Evolutionary conservation across 768 basidiomycete species (phyloP).

Genomic region (Naganishia antarctica): DNA sequence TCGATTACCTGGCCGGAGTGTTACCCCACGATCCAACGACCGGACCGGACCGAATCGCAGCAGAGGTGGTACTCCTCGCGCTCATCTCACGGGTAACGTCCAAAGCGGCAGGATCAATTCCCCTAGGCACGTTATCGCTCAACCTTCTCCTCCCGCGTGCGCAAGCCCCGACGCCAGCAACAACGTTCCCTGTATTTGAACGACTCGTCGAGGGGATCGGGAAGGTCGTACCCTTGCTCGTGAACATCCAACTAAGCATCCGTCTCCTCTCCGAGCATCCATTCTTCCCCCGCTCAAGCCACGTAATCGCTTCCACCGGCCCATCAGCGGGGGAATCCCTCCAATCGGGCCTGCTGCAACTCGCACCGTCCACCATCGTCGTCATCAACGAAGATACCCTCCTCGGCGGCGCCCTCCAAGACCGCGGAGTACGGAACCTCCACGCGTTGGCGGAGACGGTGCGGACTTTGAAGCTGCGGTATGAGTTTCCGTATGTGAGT

Average conservation of each 20-base stretch:
- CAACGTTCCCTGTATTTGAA: slow-evolving; percentile 6
- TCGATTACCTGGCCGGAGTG: slow-evolving; percentile 34
- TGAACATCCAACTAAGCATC: slow-evolving; percentile 36
- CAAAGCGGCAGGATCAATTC: slow-evolving; percentile 33
- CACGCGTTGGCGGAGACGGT: slow-evolving; percentile 36
- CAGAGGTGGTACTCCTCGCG: slow-evolving; percentile 37
- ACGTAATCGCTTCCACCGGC: slow-evolving; percentile 31
- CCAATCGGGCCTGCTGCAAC: slow-evolving; percentile 42
- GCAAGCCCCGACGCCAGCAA: not conserved
- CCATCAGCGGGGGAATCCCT: slow-evolving; percentile 24
- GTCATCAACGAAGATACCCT: slow-evolving; percentile 44
- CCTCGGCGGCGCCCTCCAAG: slow-evolving; percentile 41
- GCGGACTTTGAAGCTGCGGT: slow-evolving; percentile 38
- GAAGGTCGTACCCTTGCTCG: slow-evolving; percentile 31
- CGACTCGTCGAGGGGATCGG: slow-evolving; percentile 10
- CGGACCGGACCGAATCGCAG: slow-evolving; percentile 33
- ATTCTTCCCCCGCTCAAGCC: slow-evolving; percentile 30
- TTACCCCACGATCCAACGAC: slow-evolving; percentile 29
- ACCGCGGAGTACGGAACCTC: slow-evolving; percentile 43
- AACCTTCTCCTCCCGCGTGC: slow-evolving; percentile 34
- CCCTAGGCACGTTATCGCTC: slow-evolving; percentile 42
- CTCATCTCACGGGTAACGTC: slow-evolving; percentile 38
- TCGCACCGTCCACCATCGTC: slow-evolving; percentile 37
- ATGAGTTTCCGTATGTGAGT: slow-evolving; percentile 45
- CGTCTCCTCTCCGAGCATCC: slow-evolving; percentile 34